Conservation (phyloP, 164 flowering plant species). For the Warburgia ugandensis region DNA sequence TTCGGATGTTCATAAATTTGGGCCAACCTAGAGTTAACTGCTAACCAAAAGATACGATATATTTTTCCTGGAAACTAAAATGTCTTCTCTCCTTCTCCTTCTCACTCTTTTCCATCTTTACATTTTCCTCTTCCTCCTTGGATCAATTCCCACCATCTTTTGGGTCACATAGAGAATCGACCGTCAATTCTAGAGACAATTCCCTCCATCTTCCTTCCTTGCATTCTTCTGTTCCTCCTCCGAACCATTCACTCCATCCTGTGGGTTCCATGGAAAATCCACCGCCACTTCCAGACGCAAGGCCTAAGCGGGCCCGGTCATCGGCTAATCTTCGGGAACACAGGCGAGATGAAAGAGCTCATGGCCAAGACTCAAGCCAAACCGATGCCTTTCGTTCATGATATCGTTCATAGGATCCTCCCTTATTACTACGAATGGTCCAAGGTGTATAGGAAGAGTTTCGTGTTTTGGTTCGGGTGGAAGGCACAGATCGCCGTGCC, state of each 20-base stretch:
- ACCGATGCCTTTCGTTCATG: constrained; percentile 7
- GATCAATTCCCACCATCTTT: no score
- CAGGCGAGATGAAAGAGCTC: constrained; percentile 9
- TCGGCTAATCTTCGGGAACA: constrained; percentile 24
- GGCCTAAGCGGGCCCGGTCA: constrained; percentile 20
- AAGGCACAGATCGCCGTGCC: constrained; percentile 13
- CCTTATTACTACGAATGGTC: no score
- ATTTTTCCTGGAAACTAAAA: no score
- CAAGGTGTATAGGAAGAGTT: constrained; percentile 8
- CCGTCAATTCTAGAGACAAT: no score
- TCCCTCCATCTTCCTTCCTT: neutral
- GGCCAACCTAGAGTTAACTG: no score
- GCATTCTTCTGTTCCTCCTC: neutral
- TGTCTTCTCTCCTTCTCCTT: no score
- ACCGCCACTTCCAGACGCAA: constrained; percentile 7
- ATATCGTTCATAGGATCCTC: constrained; percentile 3
- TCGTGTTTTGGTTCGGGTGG: constrained; percentile 14
- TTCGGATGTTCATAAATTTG: no score
- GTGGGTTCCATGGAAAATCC: constrained; percentile 11
- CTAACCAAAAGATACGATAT: no score
- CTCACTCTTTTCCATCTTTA: no score
- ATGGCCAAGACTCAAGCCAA: neutral
- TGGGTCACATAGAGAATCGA: no score
- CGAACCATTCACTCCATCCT: constrained; percentile 2
- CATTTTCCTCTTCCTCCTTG: no score